A percentile compares a stretch with the other conserved stretches of the same genome.
Conservation (phyloP, 176 grass and related monocot species). For the Oryza brachyantha region DNA sequence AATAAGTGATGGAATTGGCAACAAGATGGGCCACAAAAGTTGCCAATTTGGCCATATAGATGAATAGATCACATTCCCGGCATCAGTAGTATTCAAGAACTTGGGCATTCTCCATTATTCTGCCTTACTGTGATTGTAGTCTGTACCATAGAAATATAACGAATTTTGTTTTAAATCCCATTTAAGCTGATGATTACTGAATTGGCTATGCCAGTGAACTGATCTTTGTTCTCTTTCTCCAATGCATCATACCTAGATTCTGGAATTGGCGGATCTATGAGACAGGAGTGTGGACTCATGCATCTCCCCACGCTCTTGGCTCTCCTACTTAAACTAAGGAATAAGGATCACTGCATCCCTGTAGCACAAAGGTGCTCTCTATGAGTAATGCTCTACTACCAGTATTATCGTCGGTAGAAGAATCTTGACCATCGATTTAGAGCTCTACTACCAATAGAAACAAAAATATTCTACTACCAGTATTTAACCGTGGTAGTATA, state of each 20-base stretch:
- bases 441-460: too few species aligned
- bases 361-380: background rate
- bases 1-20: slow-evolving; percentile 44
- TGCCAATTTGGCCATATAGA: slow-evolving; percentile 32
- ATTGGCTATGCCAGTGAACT: background rate
- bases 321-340: background rate
- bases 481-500: too few species aligned
- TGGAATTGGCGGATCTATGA: slow-evolving; percentile 16
- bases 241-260: background rate
- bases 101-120: slow-evolving; percentile 23
- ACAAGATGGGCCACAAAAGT: slow-evolving; percentile 15
- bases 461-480: too few species aligned
- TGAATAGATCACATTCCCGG: slow-evolving; percentile 16
- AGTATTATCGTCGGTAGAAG: too few species aligned
- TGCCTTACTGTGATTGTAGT: slow-evolving; percentile 21
- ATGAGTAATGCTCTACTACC: too few species aligned
- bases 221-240: background rate
- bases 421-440: too few species aligned
- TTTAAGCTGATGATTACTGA: background rate
- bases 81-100: slow-evolving; percentile 29
- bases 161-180: slow-evolving; percentile 24
- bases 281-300: background rate
- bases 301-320: background rate
- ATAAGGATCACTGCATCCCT: background rate
- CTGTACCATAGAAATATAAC: slow-evolving; percentile 39